phyloP scores from a whole-genome alignment of 1,139 yeast genomes.

The Hansenula sp. region DNA sequence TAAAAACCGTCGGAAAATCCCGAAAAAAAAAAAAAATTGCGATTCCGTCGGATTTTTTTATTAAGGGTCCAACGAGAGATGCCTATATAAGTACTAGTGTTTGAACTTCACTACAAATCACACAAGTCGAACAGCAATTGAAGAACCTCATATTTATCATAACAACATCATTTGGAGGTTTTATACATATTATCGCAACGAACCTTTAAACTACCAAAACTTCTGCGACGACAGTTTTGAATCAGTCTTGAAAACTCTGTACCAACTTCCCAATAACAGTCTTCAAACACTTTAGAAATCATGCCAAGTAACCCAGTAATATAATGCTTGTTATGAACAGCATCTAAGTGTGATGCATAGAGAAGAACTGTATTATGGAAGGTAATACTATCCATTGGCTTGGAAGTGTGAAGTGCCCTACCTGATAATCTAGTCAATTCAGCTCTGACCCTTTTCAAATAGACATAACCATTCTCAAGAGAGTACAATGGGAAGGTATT shows the following conservation, averaged over 20 bases:
- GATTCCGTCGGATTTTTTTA: no score
- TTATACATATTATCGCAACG: constrained; percentile 51
- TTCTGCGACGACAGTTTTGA: constrained; percentile 52
- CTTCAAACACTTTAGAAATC: constrained; percentile 39
- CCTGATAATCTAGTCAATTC: constrained; percentile 32
- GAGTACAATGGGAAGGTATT: constrained; percentile 11
- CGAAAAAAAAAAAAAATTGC: no score
- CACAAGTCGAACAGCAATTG: no score
- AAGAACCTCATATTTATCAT: no score
- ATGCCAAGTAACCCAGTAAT: constrained; percentile 52
- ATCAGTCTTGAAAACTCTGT: constrained; percentile 55
- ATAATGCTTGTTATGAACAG: constrained; percentile 35
- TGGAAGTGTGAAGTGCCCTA: constrained; percentile 27
- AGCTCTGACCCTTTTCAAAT: constrained; percentile 33
- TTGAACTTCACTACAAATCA: no score
- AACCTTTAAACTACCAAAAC: constrained; percentile 45
- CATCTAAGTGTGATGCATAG: constrained; percentile 24
- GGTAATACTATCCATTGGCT: constrained; percentile 27
- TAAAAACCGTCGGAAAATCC: no score
- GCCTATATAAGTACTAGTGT: no score
- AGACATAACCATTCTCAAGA: constrained; percentile 21
- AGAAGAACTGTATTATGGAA: constrained; percentile 31
- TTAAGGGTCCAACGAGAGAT: no score
- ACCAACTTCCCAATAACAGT: constrained; percentile 57
- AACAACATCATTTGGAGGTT: no score